Conservation (phyloP, 2,329 filamentous ascomycete species). For the Diaporthe batatas region DNA sequence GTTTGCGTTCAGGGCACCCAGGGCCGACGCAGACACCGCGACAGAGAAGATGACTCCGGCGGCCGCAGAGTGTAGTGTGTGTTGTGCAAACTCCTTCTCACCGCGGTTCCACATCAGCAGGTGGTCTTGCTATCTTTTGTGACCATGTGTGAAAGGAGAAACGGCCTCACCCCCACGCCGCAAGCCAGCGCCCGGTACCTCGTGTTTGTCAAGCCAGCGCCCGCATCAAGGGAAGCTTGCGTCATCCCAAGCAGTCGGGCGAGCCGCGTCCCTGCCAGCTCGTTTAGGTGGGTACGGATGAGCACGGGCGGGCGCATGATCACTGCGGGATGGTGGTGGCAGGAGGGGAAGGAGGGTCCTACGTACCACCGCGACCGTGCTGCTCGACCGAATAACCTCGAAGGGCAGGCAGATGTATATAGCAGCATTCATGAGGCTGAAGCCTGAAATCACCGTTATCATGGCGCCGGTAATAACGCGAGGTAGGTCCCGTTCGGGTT, state of each 20-base stretch:
- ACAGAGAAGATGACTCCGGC: conserved; percentile 56
- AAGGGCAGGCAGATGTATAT: conserved; percentile 59
- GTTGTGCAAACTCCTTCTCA: conserved; percentile 48
- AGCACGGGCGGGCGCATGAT: conserved; percentile 34
- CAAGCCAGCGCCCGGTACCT: not conserved
- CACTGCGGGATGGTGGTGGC: not conserved
- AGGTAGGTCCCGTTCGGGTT: conserved; percentile 50
- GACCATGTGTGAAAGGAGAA: not conserved
- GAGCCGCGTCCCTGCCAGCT: conserved; percentile 33
- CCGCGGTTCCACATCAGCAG: conserved; percentile 42
- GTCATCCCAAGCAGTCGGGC: conserved; percentile 49
- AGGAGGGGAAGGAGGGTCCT: conserved; percentile 8
- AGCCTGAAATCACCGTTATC: conserved; percentile 56
- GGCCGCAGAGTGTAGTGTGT: conserved; percentile 51
- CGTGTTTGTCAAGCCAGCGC: conserved; percentile 1
- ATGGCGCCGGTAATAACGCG: conserved; percentile 58
- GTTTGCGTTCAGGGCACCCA: conserved; percentile 58
- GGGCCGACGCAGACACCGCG: conserved; percentile 56
- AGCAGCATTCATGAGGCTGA: conserved; percentile 57
- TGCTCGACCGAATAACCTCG: conserved; percentile 54
- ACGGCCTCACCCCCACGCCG: not conserved
- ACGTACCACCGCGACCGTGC: conserved; percentile 57
- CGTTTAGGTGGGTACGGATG: conserved; percentile 37
- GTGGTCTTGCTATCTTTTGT: not conserved
- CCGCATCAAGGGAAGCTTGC: conserved; percentile 46